Conservation (phyloP, 306 rosid genomes). For the Luffa aegyptiaca region DNA sequence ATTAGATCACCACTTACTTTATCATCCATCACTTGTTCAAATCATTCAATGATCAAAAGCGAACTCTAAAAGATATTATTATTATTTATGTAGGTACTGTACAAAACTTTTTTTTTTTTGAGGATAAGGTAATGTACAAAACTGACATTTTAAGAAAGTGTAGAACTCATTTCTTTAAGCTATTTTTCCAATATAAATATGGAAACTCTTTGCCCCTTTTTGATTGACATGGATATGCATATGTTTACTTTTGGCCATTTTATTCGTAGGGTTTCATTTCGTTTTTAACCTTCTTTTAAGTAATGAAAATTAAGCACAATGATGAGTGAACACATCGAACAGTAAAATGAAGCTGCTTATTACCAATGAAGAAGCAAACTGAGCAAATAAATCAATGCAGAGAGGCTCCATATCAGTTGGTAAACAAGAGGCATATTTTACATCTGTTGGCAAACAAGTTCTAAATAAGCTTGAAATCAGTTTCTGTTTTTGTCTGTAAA, state of each 20-base stretch:
- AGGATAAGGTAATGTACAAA: neutral
- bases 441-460: neutral
- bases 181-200: neutral
- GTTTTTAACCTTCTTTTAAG: neutral
- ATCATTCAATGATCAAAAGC: neutral
- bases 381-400: neutral
- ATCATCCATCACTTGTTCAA: neutral
- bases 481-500: neutral
- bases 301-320: neutral
- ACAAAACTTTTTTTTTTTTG: too few species aligned
- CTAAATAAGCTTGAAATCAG: neutral
- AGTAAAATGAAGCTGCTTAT: neutral
- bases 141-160: neutral
- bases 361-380: neutral
- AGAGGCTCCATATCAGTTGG: neutral
- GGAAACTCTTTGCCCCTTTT: neutral
- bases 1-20: neutral
- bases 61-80: neutral
- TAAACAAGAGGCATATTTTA: neutral
- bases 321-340: neutral
- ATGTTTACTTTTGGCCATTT: neutral
- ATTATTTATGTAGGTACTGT: neutral
- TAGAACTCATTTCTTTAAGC: neutral
- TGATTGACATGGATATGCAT: neutral
- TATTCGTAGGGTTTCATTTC: neutral